These are phyloP conservation scores for Russula ochroleuca DNA, from an alignment of 768 basidiomycete species.

Conservation along the genomic window DNA sequence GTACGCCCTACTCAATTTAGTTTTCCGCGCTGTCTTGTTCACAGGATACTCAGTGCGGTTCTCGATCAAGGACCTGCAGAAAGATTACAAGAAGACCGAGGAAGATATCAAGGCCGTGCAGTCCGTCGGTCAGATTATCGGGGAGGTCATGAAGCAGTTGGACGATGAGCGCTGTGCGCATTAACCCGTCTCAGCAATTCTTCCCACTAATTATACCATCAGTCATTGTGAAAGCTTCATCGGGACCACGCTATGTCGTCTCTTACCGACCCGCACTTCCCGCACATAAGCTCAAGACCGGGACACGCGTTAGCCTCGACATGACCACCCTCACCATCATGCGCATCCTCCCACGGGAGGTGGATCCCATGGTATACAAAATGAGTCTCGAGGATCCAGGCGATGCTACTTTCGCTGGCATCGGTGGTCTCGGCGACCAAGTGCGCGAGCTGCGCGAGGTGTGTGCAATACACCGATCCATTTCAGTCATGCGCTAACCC, in stretches of 20 bases:
- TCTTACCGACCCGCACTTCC: conserved; percentile 93
- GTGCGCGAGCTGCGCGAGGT: conserved; percentile 95
- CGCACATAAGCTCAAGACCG: conserved; percentile 86
- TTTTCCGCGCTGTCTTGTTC: neutral
- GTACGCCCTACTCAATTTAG: conserved; percentile 45
- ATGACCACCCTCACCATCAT: conserved; percentile 99
- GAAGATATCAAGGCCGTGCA: conserved; percentile 99
- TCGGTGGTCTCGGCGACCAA: conserved; percentile 93
- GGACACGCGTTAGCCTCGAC: conserved; percentile 93
- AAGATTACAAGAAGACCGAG: conserved; percentile 90
- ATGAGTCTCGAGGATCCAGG: conserved; percentile 99
- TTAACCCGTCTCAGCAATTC: neutral
- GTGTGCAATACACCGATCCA: conserved; percentile 29
- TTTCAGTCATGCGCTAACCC: neutral
- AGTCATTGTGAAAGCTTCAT: conserved; percentile 99
- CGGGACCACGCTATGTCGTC: conserved; percentile 97
- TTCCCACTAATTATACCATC: conserved; percentile 9
- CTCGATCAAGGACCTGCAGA: conserved; percentile 84
- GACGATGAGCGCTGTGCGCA: conserved; percentile 93
- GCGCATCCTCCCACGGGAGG: conserved; percentile 95
- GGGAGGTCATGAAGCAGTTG: conserved; percentile 97
- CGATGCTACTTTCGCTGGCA: conserved; percentile 92
- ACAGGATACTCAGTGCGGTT: conserved; percentile 67
- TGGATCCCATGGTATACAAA: conserved; percentile 98
- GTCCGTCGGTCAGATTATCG: conserved; percentile 98